These are phyloP conservation scores for Tolypocladium tundrense DNA, from an alignment of 2,329 filamentous ascomycete genomes.

Conservation along the genomic window DNA sequence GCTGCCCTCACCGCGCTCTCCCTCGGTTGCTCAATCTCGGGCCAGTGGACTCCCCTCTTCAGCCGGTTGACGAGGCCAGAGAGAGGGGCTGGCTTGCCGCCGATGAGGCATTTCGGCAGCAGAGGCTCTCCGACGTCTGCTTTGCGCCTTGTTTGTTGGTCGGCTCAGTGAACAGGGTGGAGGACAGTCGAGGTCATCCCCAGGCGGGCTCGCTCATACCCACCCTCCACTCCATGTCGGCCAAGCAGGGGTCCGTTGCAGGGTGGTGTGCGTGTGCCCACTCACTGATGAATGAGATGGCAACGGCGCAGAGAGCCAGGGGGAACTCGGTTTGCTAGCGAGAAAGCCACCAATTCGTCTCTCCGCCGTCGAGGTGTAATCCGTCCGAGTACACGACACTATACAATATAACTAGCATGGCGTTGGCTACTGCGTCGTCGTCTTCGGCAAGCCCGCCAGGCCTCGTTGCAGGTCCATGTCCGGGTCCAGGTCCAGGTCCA, in stretches of 20 bases:
- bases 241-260: not conserved
- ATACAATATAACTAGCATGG: not conserved
- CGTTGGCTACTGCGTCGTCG: not conserved
- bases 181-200: not conserved
- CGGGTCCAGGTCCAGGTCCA: not conserved
- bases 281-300: not conserved
- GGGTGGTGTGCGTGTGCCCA: conserved; percentile 1
- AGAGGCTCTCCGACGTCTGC: not conserved
- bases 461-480: not conserved
- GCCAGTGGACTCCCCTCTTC: not conserved
- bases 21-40: not conserved
- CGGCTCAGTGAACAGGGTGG: not conserved
- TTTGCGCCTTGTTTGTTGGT: not conserved
- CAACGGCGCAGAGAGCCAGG: not conserved
- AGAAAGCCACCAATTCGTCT: conserved; percentile 1
- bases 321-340: not conserved
- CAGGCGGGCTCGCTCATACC: not conserved
- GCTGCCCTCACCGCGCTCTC: not conserved
- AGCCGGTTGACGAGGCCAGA: not conserved
- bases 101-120: not conserved
- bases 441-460: not conserved
- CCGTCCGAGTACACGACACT: not conserved
- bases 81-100: not conserved
- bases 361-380: not conserved
- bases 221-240: not conserved